Evolutionary conservation across 805 yeast genomes (phyloP), one percentile per base, ranked within the genome.

Genomic region (Geotrichum ghanense): DNA sequence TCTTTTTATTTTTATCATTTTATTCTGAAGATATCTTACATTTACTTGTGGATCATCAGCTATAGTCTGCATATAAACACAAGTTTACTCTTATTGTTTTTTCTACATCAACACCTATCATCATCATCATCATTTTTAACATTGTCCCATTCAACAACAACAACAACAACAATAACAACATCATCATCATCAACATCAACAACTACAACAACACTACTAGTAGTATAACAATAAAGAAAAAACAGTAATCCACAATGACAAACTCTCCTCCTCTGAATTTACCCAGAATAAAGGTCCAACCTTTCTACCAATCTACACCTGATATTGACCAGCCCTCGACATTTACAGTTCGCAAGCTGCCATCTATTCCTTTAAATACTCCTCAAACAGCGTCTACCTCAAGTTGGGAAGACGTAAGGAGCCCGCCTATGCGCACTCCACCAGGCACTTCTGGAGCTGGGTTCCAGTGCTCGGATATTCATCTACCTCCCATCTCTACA

Each of bases 201-300:
- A n/a, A n/a, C n/a, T n/a, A n/a, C n/a, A n/a, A n/a, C n/a, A n/a
- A n/a, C n/a, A n/a, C n/a, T n/a, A n/a, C n/a, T n/a, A n/a, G n/a
- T n/a, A n/a, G n/a, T n/a, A n/a, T n/a, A n/a, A n/a, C n/a, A n/a
- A n/a, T n/a, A n/a, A n/a, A n/a, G n/a, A n/a, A n/a, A n/a, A n/a
- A n/a, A n/a, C n/a, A n/a, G n/a, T n/a, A 7, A 24, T 12, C 7
- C 14, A 31, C 14, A 6, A 31, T 31, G 37, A 31, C 16, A 16
- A 31, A 31, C 37, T 31, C 37, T 31, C 37, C 37, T 31, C 37
- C 37, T n/a, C 17, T 31, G 37, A 9, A 31, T n/a, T 12, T 31
- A 19, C 37, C 37, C 17, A 31, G 16, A 12, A 31, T 31, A 6
- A 31, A 31, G 37, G 37, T 31, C 19, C 37, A 31, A 31, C 37